Base-by-base conservation (phyloP, 2,329 filamentous ascomycete species). In the Fusarium longipes region DNA sequence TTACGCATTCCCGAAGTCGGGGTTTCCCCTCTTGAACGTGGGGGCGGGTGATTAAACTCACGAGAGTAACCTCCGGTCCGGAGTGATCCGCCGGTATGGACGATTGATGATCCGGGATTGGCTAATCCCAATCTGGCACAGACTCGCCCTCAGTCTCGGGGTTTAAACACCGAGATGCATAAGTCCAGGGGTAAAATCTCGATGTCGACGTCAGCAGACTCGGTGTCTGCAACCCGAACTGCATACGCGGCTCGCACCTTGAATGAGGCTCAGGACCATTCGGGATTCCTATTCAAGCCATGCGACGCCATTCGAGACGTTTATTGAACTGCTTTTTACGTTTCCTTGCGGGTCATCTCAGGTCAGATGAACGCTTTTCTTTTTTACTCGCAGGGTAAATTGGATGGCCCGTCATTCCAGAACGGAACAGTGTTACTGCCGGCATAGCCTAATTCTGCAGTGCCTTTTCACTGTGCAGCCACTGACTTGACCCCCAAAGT, bases 211-310 rank as follows among this genome's bases (percentile, higher is more conserved):
- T 64, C 60, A 63, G 51, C 59, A 4, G 0, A 0, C 15, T 63
- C 60, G 60, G 60, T 14, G 1, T 25, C 17, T 1, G 0, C 2
- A 2, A 0, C 51, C 60, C 58, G 59, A 64, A 5, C 1, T 38
- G 51, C 60, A 64, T 64, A 24, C 27, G 25, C 52, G 43, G n/a
- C 27, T 18, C 36, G 20, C 52, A 38, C 24, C 27, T 25, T 35
- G n/a, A 33, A 32, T 58, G 60, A 63, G 60, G 51, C 60, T 63
- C 58, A 63, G 60, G 60, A 52, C 51, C 51, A 61, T n/a, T 47
- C 56, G 58, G 58, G 32, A 54, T 61, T 44, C 57, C 56, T 54
- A 17, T 61, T 62, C 35, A 40, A 61, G 58, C 18, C 58, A 57
- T 58, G 30, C 30, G 60, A 30, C 22, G 10, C 58, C 45, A 22